Evolutionary conservation across 208 protist species (phyloP).

Genomic region (Trypanosoma scelopori): DNA sequence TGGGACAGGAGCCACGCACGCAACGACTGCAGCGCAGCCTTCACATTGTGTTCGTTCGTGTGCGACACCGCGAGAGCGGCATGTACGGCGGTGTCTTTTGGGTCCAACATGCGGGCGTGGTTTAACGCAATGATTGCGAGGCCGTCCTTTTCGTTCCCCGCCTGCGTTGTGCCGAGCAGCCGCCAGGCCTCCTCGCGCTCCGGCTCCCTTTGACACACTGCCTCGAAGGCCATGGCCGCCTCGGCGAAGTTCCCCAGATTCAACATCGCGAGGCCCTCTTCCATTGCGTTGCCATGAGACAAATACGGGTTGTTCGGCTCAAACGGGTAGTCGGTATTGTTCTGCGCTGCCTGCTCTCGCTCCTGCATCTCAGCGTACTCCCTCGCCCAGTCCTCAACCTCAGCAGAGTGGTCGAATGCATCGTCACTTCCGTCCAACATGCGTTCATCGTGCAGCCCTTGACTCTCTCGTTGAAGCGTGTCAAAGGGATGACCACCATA

Average conservation of each 20-base stretch:
- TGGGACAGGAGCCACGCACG: constrained; percentile 75
- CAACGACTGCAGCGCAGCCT: constrained; percentile 70
- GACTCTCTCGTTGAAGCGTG: neutral
- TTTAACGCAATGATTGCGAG: constrained; percentile 88
- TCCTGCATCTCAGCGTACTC: constrained; percentile 78
- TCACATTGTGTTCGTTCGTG: constrained; percentile 84
- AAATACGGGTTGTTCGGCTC: constrained; percentile 89
- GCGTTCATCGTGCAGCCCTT: constrained; percentile 10
- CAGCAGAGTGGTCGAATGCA: constrained; percentile 22
- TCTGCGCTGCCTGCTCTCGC: constrained; percentile 35
- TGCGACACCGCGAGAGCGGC: constrained; percentile 76
- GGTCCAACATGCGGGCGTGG: constrained; percentile 66
- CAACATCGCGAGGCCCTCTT: constrained; percentile 77
- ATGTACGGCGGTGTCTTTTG: constrained; percentile 71
- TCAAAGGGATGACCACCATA: neutral
- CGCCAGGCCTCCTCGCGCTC: constrained; percentile 74
- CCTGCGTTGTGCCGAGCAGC: constrained; percentile 79
- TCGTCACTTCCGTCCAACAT: constrained; percentile 22
- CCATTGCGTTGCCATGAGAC: constrained; percentile 68
- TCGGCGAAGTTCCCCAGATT: constrained; percentile 78
- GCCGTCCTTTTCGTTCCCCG: constrained; percentile 89
- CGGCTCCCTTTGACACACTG: constrained; percentile 78
- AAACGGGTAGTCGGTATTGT: constrained; percentile 87
- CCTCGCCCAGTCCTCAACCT: constrained; percentile 73
- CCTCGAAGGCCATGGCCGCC: constrained; percentile 88